Conservation (phyloP, 2,329 filamentous ascomycete species). For the Diaporthe ampelina region DNA sequence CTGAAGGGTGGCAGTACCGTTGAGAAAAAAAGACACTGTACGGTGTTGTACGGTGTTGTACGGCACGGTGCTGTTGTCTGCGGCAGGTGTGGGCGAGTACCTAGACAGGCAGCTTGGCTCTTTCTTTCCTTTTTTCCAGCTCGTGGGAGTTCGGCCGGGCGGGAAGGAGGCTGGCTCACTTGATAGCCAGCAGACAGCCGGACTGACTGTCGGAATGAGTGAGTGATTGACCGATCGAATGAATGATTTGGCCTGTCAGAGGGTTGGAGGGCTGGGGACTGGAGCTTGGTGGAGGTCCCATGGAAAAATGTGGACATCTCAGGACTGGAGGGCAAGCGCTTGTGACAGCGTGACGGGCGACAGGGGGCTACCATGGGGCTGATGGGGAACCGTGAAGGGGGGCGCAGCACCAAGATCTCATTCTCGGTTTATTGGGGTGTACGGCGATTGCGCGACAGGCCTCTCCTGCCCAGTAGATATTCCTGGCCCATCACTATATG, state of each 20-base stretch:
- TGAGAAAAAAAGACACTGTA: neutral
- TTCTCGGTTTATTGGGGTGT: neutral
- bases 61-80: neutral
- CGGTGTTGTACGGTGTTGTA: neutral
- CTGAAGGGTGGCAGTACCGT: neutral
- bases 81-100: neutral
- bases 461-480: slow-evolving; percentile 7
- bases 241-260: slow-evolving; percentile 5
- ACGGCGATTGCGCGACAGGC: slow-evolving; percentile 11
- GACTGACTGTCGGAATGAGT: neutral
- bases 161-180: neutral
- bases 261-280: neutral
- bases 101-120: neutral
- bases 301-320: slow-evolving; percentile 18
- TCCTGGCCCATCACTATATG: slow-evolving; percentile 29
- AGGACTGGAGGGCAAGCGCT: slow-evolving; percentile 25
- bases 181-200: neutral
- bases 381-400: slow-evolving; percentile 7
- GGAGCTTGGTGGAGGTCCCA: slow-evolving; percentile 5
- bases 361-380: slow-evolving; percentile 1
- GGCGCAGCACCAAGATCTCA: slow-evolving; percentile 24
- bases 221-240: neutral
- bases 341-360: slow-evolving; percentile 13
- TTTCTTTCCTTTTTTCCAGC: neutral
- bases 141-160: neutral